Evolutionary conservation across 176 grass and related monocot genomes (phyloP), one percentile per base, ranked within the genome.

Genomic region (Ensete glaucum): DNA sequence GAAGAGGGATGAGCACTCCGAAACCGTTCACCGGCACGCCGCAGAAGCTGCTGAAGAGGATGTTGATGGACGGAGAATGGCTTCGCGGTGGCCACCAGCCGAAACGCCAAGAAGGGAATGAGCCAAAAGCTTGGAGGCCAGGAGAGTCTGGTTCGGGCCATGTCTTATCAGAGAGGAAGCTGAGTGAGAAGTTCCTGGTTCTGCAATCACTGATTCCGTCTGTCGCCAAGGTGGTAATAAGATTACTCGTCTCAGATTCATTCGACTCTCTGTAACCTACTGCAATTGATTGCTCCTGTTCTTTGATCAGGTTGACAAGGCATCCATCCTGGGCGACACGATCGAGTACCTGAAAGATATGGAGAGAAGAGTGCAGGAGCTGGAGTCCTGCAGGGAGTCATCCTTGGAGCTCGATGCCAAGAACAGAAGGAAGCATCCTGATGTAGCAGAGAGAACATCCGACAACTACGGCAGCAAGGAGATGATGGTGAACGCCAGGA

Each of bases 11-110:
- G 19, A 72, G 23, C 69, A 64, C 54, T 14, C 2, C 4, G 17
- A 78, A 77, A 56, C 13, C 62, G 9, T 53, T 78, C 71, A 9
- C 15, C 51, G 23, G 72, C 9, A 79, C 82, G 71, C 53, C 90
- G 2, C 94, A 98, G 78, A 93, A 75, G 49, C 52, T 98, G 53
- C 75, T 98, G 64, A 98, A 93, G 84, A 93, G 91, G 80, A 78
- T 75, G 50, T 55, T 92, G 73, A 75, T 78, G 48, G 67, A 55
- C 66, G 20, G 82, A 20, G 20, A 67, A 69, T 72, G 84, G 77
- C 76, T 77, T 9, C 58, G 68, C 75, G 27, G 49, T 65, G 56
- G 66, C 52, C 1, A 16, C 50, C 50, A 17, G 19, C 62, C 54
- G 9, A 73, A 34, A 43, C 8, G 48, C 16, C 63, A 55, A 59